Percentiles rank a stretch among this genome's conserved stretches.
phyloP scores from a whole-genome alignment of 106 monocot species.

The Vanilla planifolia region DNA sequence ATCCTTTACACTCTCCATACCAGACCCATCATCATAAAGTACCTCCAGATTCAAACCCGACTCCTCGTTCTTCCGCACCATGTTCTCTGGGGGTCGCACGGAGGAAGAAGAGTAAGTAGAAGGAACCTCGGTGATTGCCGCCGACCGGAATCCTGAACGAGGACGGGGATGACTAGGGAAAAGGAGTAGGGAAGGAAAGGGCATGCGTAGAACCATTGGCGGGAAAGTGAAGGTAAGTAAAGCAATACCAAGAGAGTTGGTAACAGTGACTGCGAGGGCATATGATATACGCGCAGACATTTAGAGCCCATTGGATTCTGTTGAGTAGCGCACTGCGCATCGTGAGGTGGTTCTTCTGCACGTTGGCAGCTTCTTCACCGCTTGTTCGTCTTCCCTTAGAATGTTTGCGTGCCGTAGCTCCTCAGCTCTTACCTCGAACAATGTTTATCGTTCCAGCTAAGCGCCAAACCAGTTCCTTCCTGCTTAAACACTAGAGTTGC shows the following conservation, averaged over 20 bases:
- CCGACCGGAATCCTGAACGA: background rate
- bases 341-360: background rate
- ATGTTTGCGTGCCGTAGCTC: too few relatives aligned
- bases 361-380: background rate
- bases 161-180: background rate
- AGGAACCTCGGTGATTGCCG: background rate
- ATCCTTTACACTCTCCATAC: constrained; percentile 33
- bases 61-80: background rate
- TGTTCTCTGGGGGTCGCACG: background rate
- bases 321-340: background rate
- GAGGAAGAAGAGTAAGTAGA: background rate
- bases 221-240: background rate
- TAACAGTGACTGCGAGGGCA: background rate
- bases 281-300: background rate
- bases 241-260: background rate
- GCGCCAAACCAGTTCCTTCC: too few relatives aligned
- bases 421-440: too few relatives aligned
- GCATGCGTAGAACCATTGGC: background rate
- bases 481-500: too few relatives aligned
- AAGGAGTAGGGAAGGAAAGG: background rate
- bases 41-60: constrained; percentile 6
- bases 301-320: background rate
- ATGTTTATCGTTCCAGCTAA: too few relatives aligned
- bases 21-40: constrained; percentile 44
- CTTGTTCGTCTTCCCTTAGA: background rate